Percentiles rank a stretch among this genome's conserved stretches.
These are phyloP conservation scores for Paramyrothecium roridum DNA, from an alignment of 2,329 filamentous ascomycete genomes.

Conservation along the genomic window DNA sequence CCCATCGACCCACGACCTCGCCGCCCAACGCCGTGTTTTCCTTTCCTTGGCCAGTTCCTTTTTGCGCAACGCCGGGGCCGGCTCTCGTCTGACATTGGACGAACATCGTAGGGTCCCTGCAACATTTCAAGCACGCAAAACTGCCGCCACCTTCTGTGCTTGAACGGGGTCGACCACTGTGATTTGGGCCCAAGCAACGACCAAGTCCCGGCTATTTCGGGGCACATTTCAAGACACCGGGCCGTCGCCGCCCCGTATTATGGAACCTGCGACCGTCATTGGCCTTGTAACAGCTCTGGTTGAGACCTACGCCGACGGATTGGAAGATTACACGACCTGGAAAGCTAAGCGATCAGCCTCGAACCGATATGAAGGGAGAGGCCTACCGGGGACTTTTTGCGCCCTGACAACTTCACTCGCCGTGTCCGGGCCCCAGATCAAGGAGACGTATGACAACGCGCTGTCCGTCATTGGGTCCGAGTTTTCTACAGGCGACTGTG, in stretches of 20 bases:
- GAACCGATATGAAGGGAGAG: slow-evolving; percentile 27
- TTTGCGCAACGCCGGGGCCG: too few relatives aligned
- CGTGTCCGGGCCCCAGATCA: slow-evolving; percentile 24
- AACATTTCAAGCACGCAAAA: too few relatives aligned
- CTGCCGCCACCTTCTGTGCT: not conserved
- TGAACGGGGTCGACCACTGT: not conserved
- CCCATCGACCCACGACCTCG: not conserved
- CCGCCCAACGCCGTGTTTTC: too few relatives aligned
- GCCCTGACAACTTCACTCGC: slow-evolving; percentile 30
- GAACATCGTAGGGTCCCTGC: too few relatives aligned
- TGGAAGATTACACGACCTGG: slow-evolving; percentile 29
- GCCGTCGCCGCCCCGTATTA: not conserved
- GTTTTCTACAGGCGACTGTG: slow-evolving; percentile 32
- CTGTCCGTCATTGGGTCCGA: slow-evolving; percentile 28
- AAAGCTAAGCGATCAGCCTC: slow-evolving; percentile 23
- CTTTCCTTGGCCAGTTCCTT: too few relatives aligned
- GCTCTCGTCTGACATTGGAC: too few relatives aligned
- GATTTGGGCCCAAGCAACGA: slow-evolving; percentile 13
- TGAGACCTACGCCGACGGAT: slow-evolving; percentile 10
- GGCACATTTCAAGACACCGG: too few relatives aligned
- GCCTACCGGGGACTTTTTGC: slow-evolving; percentile 18
- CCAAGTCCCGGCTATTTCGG: not conserved
- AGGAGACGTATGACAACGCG: slow-evolving; percentile 28
- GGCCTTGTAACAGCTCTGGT: slow-evolving; percentile 12
- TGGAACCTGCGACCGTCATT: slow-evolving; percentile 16